These are phyloP conservation scores for Dichotomopilus funicola DNA, from an alignment of 2,329 filamentous ascomycete genomes.

Conservation along the genomic window DNA sequence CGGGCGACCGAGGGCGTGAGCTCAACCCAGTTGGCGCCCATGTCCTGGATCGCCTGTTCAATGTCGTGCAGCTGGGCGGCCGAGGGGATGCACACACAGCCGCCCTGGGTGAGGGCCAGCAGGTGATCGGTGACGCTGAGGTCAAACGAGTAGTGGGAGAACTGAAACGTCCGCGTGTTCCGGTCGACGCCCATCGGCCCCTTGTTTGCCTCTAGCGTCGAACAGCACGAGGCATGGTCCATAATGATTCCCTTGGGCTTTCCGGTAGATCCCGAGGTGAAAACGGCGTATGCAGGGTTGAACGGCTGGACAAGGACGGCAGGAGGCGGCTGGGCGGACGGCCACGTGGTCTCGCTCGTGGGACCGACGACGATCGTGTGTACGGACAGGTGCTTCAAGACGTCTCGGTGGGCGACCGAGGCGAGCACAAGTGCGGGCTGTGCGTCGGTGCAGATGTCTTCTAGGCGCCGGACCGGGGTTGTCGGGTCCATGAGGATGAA, in stretches of 20 bases:
- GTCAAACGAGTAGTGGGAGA: not conserved
- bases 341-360: not conserved
- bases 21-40: not conserved
- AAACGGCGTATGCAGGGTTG: not conserved
- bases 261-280: not conserved
- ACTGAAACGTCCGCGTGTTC: not conserved
- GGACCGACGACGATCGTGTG: not conserved
- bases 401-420: not conserved
- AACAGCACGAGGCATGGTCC: not conserved
- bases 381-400: not conserved
- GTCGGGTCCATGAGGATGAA: not conserved
- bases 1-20: not conserved
- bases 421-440: not conserved
- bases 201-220: not conserved
- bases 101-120: not conserved
- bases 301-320: not conserved
- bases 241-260: not conserved
- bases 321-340: not conserved
- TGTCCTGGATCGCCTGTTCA: not conserved
- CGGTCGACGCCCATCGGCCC: not conserved
- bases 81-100: not conserved
- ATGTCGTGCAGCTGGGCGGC: not conserved
- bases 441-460: not conserved
- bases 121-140: not conserved
- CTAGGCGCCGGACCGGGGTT: not conserved